phyloP scores from a whole-genome alignment of 768 basidiomycete species.

The Kwoniella sp. region DNA sequence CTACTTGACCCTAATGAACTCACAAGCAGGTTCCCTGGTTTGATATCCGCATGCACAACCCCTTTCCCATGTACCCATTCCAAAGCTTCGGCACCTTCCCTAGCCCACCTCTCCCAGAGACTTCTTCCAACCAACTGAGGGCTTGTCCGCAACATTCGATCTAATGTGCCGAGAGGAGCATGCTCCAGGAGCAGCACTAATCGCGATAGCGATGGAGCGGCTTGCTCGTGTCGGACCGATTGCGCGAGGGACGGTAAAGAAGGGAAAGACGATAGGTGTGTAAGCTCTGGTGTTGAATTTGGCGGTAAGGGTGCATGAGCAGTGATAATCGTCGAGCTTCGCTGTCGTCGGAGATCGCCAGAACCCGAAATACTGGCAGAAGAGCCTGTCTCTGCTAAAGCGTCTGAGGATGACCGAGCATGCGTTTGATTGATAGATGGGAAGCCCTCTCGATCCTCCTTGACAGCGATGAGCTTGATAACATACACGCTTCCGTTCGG shows the following conservation, averaged over 20 bases:
- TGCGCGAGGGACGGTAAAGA: slow-evolving; percentile 38
- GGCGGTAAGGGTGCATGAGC: slow-evolving; percentile 17
- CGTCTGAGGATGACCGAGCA: slow-evolving; percentile 38
- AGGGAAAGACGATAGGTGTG: slow-evolving; percentile 29
- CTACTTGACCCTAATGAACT: no score
- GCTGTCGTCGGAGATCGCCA: slow-evolving; percentile 23
- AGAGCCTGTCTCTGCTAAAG: not conserved
- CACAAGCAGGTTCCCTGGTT: slow-evolving; percentile 56
- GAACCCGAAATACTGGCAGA: not conserved
- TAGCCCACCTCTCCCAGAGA: slow-evolving; percentile 54
- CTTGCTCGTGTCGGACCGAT: slow-evolving; percentile 16
- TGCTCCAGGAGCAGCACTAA: slow-evolving; percentile 51
- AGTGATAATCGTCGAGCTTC: slow-evolving; percentile 34
- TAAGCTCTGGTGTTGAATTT: slow-evolving; percentile 1
- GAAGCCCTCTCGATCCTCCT: slow-evolving; percentile 35
- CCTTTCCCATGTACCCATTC: slow-evolving; percentile 55
- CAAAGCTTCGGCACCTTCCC: slow-evolving; percentile 51
- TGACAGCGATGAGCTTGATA: slow-evolving; percentile 47
- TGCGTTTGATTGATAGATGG: slow-evolving; percentile 12
- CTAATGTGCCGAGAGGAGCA: slow-evolving; percentile 48
- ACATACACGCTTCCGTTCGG: slow-evolving; percentile 38
- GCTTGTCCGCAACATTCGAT: slow-evolving; percentile 44
- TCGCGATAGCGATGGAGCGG: slow-evolving; percentile 27
- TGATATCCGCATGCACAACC: slow-evolving; percentile 59
- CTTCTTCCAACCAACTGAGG: slow-evolving; percentile 41